Evolutionary conservation across 2,329 filamentous ascomycete species (phyloP), one percentile per base, ranked within the genome.

Genomic region (Colletotrichum tanaceti): DNA sequence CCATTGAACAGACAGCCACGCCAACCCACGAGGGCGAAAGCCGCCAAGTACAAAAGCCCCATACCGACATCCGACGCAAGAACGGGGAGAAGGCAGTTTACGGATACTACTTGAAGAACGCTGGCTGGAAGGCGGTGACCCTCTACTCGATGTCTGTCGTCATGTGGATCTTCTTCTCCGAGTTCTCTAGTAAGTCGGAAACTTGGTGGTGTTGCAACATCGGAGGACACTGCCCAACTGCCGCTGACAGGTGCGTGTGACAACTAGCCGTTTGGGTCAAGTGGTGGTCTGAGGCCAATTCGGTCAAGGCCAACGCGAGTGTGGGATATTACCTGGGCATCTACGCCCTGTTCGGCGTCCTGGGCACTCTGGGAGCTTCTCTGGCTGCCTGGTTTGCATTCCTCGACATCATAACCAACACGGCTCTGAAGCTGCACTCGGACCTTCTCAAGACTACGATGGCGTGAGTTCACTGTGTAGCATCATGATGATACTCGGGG

Each of bases 81-180:
- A 67, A 70, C 16, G 63, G 63, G 2, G 67, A 70, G 39, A 63
- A 47, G 16, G 50, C 63, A 22, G 58, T 70, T 1, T 70, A 70
- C 52, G 5, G 5, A 3, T 67, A 70, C 46, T 70, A 70, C 24
- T 11, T 66, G 6, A 18, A 16, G 5, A 67, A 35, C 10, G 67
- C 67, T 4, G 63, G 67, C 9, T 57, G 57, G 50, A 61, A 47
- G 6, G 67, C 58, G 5, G 52, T 67, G 3, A 1, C 16, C 18
- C 10, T 70, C 6, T 70, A 70, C 52, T 6, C 18, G 0, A 14
- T 44, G 16, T 35, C 57, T 3, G 28, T 58, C 14, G 43, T 54
- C 0, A 13, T 22, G 2, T 70, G 67, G 67, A 16, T 47, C 3
- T 70, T 67, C 58, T 70, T 61, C 13, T 52, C 67, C 0, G 67